Evolutionary conservation across 768 basidiomycete species (phyloP), one percentile per base, ranked within the genome.

Genomic region (Antrodiella citrinella): DNA sequence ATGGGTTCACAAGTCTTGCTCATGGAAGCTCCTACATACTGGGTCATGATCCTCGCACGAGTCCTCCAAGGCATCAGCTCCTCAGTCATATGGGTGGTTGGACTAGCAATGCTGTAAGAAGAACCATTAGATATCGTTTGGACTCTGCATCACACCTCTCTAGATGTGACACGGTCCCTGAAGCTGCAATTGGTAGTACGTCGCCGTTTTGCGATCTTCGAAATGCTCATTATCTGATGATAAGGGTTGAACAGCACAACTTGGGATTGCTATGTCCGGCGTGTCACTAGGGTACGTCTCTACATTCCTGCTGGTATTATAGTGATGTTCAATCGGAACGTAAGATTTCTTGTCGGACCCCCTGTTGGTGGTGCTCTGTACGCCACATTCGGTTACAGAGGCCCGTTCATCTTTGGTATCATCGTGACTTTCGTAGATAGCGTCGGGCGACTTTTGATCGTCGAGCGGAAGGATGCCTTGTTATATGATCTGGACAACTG

Each of bases 41-140:
- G 66, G 66, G 50, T 69, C n/a, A 69, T 72, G 68, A 57, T 57
- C 4, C 44, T 72, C 9, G 70, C 69, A 21, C 69, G 71, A 0
- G 51, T 69, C 24, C 54, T 68, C 3, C 71, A 72, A 55, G 70
- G 71, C 4, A 57, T 70, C n/a, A 70, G 70, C 50, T 68, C 69
- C 2, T 64, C 66, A 0, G 61, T 67, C 44, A 64, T 72, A 22
- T 70, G 69, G 70, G 65, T 68, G 12, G 65, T 68, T 7, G 70
- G 69, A 10, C 63, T 71, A 4, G 69, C 70, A 1, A 50, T 72
- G 9, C 43, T 72, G 69, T 69, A 50, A 49, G 69, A 53, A 4
- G 2, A 18, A 7, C 2, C 45, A 13, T 40, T 24, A 15, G 12
- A 4, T 13, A 5, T 20, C 23, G 40, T 35, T 23, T 12, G 1